Percentiles rank a stretch among this genome's conserved stretches.
These are phyloP conservation scores for Kodamaea sagamina DNA, from an alignment of 805 yeast genomes.

Conservation along the genomic window DNA sequence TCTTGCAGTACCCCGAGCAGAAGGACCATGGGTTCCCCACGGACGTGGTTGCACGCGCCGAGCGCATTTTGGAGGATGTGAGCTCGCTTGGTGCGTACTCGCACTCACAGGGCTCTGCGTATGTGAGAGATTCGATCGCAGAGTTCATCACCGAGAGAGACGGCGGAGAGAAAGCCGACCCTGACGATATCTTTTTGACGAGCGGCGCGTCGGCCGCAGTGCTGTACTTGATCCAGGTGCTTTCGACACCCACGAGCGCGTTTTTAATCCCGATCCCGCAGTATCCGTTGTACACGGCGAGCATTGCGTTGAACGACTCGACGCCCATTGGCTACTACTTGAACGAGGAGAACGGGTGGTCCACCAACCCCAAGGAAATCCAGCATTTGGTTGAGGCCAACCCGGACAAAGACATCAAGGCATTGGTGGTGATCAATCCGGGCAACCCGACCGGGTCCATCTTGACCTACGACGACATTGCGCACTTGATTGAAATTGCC, in stretches of 20 bases:
- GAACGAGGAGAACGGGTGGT: constrained; percentile 82
- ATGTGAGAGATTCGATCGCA: constrained; percentile 77
- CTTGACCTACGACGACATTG: constrained; percentile 63
- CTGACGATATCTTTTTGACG: constrained; percentile 79
- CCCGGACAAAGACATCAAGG: constrained; percentile 54
- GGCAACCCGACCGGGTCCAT: constrained; percentile 98
- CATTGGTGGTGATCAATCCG: constrained; percentile 92
- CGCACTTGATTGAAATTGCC: constrained; percentile 72
- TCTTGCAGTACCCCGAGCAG: constrained; percentile 78
- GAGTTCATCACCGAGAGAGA: constrained; percentile 78
- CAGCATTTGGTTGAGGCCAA: constrained; percentile 54
- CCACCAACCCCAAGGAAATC: constrained; percentile 70
- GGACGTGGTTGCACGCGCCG: constrained; percentile 79
- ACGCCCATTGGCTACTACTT: constrained; percentile 84
- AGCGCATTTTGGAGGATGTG: constrained; percentile 54
- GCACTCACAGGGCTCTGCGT: constrained; percentile 82
- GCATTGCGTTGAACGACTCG: constrained; percentile 80
- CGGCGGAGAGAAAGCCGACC: constrained; percentile 63
- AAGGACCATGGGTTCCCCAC: constrained; percentile 44
- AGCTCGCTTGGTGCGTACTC: constrained; percentile 96
- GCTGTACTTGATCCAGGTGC: constrained; percentile 67
- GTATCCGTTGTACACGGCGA: constrained; percentile 96
- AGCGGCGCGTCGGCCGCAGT: constrained; percentile 97
- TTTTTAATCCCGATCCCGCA: constrained; percentile 95
- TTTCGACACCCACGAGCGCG: constrained; percentile 68